Conservation (phyloP, 352 stramenopile species). For the Pythium dissimile region DNA sequence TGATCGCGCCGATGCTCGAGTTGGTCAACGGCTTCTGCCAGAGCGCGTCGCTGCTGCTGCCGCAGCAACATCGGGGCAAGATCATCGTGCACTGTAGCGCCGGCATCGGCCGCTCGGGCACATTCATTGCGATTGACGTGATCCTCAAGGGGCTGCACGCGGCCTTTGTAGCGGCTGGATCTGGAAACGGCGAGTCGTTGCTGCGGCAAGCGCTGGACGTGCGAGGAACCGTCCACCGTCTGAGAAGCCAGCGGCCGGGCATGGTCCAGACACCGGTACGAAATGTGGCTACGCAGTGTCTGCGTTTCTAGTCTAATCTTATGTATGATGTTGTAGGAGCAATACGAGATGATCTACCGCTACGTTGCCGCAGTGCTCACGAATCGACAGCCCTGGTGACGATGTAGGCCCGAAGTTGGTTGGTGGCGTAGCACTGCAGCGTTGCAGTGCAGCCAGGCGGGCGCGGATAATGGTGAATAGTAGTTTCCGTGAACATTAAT, state of each 20-base stretch:
- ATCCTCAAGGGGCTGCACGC: slow-evolving; percentile 52
- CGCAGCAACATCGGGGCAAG: slow-evolving; percentile 23
- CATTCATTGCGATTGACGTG: slow-evolving; percentile 83
- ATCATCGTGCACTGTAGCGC: slow-evolving; percentile 80
- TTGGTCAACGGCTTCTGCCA: slow-evolving; percentile 49
- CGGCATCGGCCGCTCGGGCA: slow-evolving; percentile 75
- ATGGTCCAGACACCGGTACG: slow-evolving; percentile 84
- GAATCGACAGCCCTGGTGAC: slow-evolving; percentile 54
- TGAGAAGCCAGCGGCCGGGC: slow-evolving; percentile 68
- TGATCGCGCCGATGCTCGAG: slow-evolving; percentile 71
- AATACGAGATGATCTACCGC: slow-evolving; percentile 84
- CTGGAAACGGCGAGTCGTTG: slow-evolving; percentile 22
- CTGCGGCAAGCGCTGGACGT: slow-evolving; percentile 52
- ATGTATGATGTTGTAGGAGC: slow-evolving; percentile 39
- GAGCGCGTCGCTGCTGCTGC: slow-evolving; percentile 20
- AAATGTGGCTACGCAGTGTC: too few species aligned
- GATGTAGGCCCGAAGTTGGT: too few species aligned
- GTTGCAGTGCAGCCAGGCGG: too few species aligned
- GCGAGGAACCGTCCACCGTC: slow-evolving; percentile 43
- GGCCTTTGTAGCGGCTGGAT: slow-evolving; percentile 16
- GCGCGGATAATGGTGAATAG: too few species aligned
- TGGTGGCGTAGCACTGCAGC: too few species aligned
- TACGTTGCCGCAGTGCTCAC: slow-evolving; percentile 70
- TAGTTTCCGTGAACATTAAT: too few species aligned
- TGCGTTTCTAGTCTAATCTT: too few species aligned